Evolutionary conservation across 257 asterid species (phyloP), one percentile per base, ranked within the genome.

Genomic region (Rubia yunnanensis): DNA sequence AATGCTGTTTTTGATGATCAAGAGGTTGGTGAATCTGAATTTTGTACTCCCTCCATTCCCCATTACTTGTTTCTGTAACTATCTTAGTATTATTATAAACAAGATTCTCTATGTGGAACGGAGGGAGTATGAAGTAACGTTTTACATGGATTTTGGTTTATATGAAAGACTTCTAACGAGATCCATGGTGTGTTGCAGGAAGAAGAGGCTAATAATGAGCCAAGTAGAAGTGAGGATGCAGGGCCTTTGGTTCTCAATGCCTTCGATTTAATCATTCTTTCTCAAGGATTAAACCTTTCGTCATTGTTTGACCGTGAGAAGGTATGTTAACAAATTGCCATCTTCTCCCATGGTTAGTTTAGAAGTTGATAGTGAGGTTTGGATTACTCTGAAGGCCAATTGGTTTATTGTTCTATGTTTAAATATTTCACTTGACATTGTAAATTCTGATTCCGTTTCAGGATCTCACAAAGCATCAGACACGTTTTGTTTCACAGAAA

Each of bases 1-100:
- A 85, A 94, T 86, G 96, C 97, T 68, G 99, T 92, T 74, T 94
- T 94, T 79, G 95, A 90, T 80, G 97, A 89, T 82, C 79, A 87
- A 32, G 99, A 94, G 97, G 97, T 94, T 70, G 82, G 95, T 79
- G 30, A 35, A 50, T 41, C 49, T 63, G 65, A 24, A 62, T 66
- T 14, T 53, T 44, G 4, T 15, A 44, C 52, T 14, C 7, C 50
- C 20, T 44, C 52, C 20, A 44, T 44, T 17, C n/a, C 20, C 5
- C 22, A 44, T 15, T 14, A 44, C 52, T 17, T 44, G 48, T 44
- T 44, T 44, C 52, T 1, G 7, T 44, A 15, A 44, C 52, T 44
- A 4, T 44, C 8, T 44, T 15, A 44, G n/a, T 44, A 17, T 17
- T 44, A 3, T n/a, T n/a, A n/a, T n/a, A n/a, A n/a, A n/a, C n/a